phyloP scores from a whole-genome alignment of 768 basidiomycete species.

The Pulveroboletus frians region DNA sequence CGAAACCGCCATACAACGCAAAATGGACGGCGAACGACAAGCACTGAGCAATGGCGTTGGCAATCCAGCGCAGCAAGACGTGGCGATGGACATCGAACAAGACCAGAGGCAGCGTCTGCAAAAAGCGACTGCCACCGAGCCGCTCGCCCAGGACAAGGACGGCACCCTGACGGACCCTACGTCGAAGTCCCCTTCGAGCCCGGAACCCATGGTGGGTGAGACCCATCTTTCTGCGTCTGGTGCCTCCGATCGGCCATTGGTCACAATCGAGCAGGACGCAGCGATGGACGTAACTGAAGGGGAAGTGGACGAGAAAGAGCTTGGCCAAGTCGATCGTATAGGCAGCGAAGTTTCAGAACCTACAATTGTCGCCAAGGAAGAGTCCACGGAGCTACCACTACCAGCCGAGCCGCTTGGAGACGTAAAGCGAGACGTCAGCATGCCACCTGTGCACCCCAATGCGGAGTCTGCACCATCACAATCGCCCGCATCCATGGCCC shows the following conservation, averaged over 20 bases:
- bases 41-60: not conserved
- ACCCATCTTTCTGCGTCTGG: not conserved
- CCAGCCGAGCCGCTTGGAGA: slow-evolving; percentile 12
- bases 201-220: slow-evolving; percentile 9
- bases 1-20: slow-evolving; percentile 6
- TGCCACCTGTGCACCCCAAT: slow-evolving; percentile 14
- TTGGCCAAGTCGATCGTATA: slow-evolving; percentile 7
- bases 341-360: slow-evolving; percentile 1
- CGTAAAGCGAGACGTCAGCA: slow-evolving; percentile 23
- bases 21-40: slow-evolving; percentile 24
- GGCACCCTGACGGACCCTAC: not conserved
- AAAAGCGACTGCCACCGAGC: not conserved
- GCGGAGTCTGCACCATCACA: slow-evolving; percentile 7
- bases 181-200: slow-evolving; percentile 2
- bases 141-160: not conserved
- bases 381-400: slow-evolving; percentile 4
- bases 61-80: not conserved
- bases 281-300: slow-evolving; percentile 22
- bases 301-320: slow-evolving; percentile 12
- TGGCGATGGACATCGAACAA: slow-evolving; percentile 24
- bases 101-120: slow-evolving; percentile 5
- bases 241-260: slow-evolving; percentile 24
- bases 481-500: slow-evolving; percentile 11
- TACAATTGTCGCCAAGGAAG: slow-evolving; percentile 1
- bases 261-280: slow-evolving; percentile 18